phyloP scores from a whole-genome alignment of 495 filamentous ascomycete species.

The Penicillium soppii region DNA sequence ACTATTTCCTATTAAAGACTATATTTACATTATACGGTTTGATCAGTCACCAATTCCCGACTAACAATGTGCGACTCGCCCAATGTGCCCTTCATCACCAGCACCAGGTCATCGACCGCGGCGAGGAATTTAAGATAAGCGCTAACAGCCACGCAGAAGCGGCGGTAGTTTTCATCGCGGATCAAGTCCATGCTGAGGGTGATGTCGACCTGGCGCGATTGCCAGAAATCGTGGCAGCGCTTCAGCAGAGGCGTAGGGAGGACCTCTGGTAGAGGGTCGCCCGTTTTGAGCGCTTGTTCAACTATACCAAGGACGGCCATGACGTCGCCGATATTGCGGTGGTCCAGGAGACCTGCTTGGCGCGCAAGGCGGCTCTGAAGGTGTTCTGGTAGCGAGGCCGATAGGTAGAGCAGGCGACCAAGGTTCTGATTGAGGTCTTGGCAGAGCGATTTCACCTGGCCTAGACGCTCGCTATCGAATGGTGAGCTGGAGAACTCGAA shows the following conservation, averaged over 20 bases:
- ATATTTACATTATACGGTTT: conserved; percentile 21
- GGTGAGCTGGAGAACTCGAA: conserved; percentile 44
- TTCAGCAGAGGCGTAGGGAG: conserved; percentile 40
- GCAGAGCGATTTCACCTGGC: conserved; percentile 35
- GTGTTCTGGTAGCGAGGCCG: conserved; percentile 31
- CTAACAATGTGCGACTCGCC: conserved; percentile 43
- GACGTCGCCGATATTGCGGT: conserved; percentile 38
- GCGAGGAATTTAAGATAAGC: conserved; percentile 38
- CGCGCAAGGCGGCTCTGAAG: conserved; percentile 29
- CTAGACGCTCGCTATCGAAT: conserved; percentile 37
- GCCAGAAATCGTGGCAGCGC: conserved; percentile 33
- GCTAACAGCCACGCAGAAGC: conserved; percentile 40
- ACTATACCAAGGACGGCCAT: conserved; percentile 42
- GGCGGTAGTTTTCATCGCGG: conserved; percentile 37
- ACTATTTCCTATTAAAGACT: not conserved
- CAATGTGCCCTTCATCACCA: conserved; percentile 40
- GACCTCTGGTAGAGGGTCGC: conserved; percentile 42
- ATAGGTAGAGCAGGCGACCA: conserved; percentile 34
- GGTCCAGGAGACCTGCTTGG: conserved; percentile 34
- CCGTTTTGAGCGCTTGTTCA: conserved; percentile 43
- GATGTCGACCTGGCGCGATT: conserved; percentile 20
- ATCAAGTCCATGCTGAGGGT: conserved; percentile 28
- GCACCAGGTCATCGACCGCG: conserved; percentile 40
- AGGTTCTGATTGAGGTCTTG: conserved; percentile 37
- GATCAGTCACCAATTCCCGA: conserved; percentile 19